These are phyloP conservation scores for Epichloe uncinata DNA, from an alignment of 2,329 filamentous ascomycete species.

Conservation along the genomic window DNA sequence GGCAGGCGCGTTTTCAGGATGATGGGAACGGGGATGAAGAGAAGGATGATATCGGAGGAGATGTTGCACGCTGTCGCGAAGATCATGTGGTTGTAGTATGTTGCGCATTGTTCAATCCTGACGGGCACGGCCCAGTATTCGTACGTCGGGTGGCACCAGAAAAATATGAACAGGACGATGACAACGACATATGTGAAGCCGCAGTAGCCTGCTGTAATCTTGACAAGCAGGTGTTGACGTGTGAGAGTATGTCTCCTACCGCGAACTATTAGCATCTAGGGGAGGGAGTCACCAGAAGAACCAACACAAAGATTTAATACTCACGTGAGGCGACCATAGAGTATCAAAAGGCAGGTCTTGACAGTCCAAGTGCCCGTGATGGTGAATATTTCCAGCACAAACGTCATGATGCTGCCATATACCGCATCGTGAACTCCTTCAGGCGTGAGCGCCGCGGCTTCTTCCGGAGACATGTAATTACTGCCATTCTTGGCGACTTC, in stretches of 20 bases:
- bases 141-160: slow-evolving; percentile 38
- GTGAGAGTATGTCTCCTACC: slow-evolving; percentile 15
- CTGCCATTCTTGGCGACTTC: slow-evolving; percentile 29
- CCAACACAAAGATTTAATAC: slow-evolving; percentile 10
- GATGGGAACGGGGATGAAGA: slow-evolving; percentile 32
- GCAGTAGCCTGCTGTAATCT: slow-evolving; percentile 30
- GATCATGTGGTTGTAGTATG: slow-evolving; percentile 33
- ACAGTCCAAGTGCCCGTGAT: slow-evolving; percentile 37
- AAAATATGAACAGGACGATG: slow-evolving; percentile 35
- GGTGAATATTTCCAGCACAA: slow-evolving; percentile 40
- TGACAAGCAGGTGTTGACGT: slow-evolving; percentile 24
- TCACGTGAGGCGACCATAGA: slow-evolving; percentile 40
- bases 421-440: slow-evolving; percentile 27
- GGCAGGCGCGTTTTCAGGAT: slow-evolving; percentile 27
- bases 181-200: slow-evolving; percentile 32
- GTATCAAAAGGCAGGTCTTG: slow-evolving; percentile 37
- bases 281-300: no score
- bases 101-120: slow-evolving; percentile 27
- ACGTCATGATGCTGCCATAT: slow-evolving; percentile 40
- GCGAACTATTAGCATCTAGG: background rate
- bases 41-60: slow-evolving; percentile 29
- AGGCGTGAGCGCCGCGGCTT: slow-evolving; percentile 28
- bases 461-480: slow-evolving; percentile 27
- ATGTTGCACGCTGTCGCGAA: slow-evolving; percentile 34
- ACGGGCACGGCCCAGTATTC: slow-evolving; percentile 40